phyloP scores from a whole-genome alignment of 768 basidiomycete species.

The Vishniacozyma victoriae region DNA sequence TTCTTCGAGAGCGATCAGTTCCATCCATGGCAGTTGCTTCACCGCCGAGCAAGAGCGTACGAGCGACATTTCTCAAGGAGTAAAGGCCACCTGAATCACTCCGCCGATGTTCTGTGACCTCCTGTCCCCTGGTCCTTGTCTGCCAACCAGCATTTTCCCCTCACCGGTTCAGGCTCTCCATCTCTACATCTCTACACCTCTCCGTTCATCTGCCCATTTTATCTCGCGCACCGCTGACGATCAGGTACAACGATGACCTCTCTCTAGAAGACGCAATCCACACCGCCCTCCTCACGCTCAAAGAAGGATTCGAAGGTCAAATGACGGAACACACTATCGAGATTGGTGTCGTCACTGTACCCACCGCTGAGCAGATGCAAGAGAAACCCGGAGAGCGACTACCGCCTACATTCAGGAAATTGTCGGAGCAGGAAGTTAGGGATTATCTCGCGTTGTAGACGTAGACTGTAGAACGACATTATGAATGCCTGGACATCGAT shows the following conservation, averaged over 20 bases:
- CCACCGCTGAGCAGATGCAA: slow-evolving; percentile 60
- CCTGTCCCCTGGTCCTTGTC: no score
- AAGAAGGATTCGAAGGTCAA: slow-evolving; percentile 99
- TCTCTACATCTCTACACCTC: no score
- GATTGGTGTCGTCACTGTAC: slow-evolving; percentile 90
- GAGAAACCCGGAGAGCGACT: slow-evolving; percentile 67
- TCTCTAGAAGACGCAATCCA: slow-evolving; percentile 98
- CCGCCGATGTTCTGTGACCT: no score
- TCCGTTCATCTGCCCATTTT: neutral
- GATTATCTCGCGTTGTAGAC: slow-evolving; percentile 72
- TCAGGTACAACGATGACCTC: slow-evolving; percentile 97
- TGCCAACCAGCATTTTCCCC: no score
- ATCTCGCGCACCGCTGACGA: neutral
- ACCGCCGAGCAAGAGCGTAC: no score
- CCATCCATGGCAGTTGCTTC: slow-evolving; percentile 8
- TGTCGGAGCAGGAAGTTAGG: slow-evolving; percentile 92
- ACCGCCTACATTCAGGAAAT: slow-evolving; percentile 84
- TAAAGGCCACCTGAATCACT: no score
- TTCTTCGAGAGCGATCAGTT: neutral
- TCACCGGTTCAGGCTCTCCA: no score
- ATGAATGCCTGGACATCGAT: no score
- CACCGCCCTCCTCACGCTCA: slow-evolving; percentile 91
- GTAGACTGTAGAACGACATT: no score
- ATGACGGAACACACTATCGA: slow-evolving; percentile 99
- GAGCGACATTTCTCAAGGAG: no score